Evolutionary conservation across 805 yeast species (phyloP), one percentile per base, ranked within the genome.

Genomic region (Torulaspora quercuum): DNA sequence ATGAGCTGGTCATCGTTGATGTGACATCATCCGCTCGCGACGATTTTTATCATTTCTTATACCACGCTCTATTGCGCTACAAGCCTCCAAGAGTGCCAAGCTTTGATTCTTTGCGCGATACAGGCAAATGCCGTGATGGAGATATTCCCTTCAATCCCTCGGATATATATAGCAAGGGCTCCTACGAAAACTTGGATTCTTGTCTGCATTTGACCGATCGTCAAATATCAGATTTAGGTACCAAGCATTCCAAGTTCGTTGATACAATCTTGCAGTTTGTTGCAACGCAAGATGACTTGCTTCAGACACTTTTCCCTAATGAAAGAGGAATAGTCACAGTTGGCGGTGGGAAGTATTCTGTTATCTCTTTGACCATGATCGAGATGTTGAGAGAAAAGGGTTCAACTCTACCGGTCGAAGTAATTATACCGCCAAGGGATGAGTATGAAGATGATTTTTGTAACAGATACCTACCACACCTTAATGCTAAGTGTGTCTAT

Each of bases 361-460:
- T 84, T 75, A 59, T 82, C 17, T 67, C 82, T 1, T 59, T 79
- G 17, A 53, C 78, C 5, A 70, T 81, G 7, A 62, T 82, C 6
- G 63, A 66, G 44, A 59, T 67, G 30, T 48, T 87, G 33, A 67
- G 95, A 51, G 74, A 77, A 25, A 65, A 72, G 6, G 87, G 90
- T 2, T 76, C 83, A 3, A 69, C 68, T 9, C 60, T 82, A 23
- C 95, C 96, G 0, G 77, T 88, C 13, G 96, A 88, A 65, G 82
- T 88, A 7, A 72, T 85, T 46, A 76, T 88, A 46, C 94, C 95
- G 6, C 71, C 75, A 24, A 65, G 70, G 13, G 72, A 72, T 20
- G 92, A 83, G 52, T 83, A 76, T 51, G 92, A 85, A 52, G 70
- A 76, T 23, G 82, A 80, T 39, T 69, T 79, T 35, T 87, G 95